A percentile compares a stretch with the other conserved stretches of the same genome.
phyloP scores from a whole-genome alignment of 2,329 filamentous ascomycete species.

The Stachybotrys echinatus region DNA sequence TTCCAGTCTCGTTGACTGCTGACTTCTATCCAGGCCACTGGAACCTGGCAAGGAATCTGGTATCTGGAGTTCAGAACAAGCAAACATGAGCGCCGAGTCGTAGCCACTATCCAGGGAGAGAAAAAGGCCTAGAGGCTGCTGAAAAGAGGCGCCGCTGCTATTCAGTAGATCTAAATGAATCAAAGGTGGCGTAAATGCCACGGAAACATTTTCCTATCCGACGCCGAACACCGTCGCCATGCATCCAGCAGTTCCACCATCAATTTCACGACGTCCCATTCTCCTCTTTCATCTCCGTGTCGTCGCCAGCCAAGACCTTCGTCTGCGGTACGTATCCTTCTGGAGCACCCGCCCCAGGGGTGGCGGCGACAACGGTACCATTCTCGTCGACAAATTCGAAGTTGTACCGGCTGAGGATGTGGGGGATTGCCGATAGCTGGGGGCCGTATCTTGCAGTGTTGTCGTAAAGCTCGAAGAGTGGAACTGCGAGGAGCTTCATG shows the following conservation, averaged over 20 bases:
- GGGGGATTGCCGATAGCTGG: slow-evolving; percentile 92
- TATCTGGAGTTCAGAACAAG: slow-evolving; percentile 81
- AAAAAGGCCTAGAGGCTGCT: slow-evolving; percentile 38
- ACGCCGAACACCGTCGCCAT: slow-evolving; percentile 32
- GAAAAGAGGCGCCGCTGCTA: not conserved
- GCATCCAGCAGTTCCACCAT: slow-evolving; percentile 14
- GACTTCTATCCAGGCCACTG: slow-evolving; percentile 40
- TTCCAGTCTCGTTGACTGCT: not conserved
- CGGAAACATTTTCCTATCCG: slow-evolving; percentile 9
- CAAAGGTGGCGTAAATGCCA: not conserved
- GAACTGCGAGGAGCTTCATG: slow-evolving; percentile 97
- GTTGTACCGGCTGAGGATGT: slow-evolving; percentile 90
- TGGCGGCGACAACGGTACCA: slow-evolving; percentile 79
- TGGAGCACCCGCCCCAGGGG: slow-evolving; percentile 62
- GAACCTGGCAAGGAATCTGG: slow-evolving; percentile 86
- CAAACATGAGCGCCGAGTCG: slow-evolving; percentile 74
- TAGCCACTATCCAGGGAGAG: slow-evolving; percentile 95
- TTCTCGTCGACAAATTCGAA: slow-evolving; percentile 97
- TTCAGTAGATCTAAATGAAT: not conserved
- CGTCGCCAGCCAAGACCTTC: slow-evolving; percentile 55
- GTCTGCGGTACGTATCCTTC: slow-evolving; percentile 57
- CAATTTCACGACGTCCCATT: slow-evolving; percentile 28
- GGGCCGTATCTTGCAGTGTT: slow-evolving; percentile 94
- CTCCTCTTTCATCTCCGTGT: slow-evolving; percentile 56
- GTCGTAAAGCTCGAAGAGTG: slow-evolving; percentile 96